phyloP scores from a whole-genome alignment of 2,329 filamentous ascomycete species.

The Cryoendolithus antarcticus region DNA sequence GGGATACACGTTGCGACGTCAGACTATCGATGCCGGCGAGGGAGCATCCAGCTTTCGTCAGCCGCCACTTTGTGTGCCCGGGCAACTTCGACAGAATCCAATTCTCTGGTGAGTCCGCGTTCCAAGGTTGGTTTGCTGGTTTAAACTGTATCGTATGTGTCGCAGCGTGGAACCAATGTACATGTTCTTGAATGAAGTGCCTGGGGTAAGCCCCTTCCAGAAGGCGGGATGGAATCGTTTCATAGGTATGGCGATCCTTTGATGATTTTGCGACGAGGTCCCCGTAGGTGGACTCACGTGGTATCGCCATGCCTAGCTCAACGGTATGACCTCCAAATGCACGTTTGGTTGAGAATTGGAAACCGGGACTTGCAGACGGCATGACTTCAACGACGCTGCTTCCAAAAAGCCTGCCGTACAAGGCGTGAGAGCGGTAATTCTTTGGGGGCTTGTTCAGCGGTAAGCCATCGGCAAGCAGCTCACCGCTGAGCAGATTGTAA shows the following conservation, averaged over 20 bases:
- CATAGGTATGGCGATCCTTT: conserved; percentile 16
- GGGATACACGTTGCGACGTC: conserved; percentile 38
- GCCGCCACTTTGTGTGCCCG: conserved; percentile 27
- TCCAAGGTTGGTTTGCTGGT: conserved; percentile 13
- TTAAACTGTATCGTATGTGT: conserved; percentile 41
- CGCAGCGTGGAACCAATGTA: conserved; percentile 48
- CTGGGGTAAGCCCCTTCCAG: conserved; percentile 38
- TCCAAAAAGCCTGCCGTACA: conserved; percentile 42
- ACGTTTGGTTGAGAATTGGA: conserved; percentile 38
- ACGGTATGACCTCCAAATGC: conserved; percentile 31
- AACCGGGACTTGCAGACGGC: conserved; percentile 40
- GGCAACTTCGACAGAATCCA: conserved; percentile 27
- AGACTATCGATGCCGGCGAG: conserved; percentile 6
- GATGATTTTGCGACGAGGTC: conserved; percentile 34
- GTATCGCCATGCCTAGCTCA: conserved; percentile 41
- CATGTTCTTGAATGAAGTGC: conserved; percentile 38
- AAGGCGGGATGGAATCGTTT: conserved; percentile 23
- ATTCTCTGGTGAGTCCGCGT: neutral
- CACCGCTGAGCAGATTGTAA: conserved; percentile 36
- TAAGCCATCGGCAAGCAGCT: conserved; percentile 37
- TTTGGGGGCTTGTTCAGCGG: conserved; percentile 42
- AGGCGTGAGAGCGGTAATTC: conserved; percentile 32
- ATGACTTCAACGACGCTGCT: conserved; percentile 37
- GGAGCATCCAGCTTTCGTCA: conserved; percentile 3
- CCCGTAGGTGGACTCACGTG: neutral